Conservation (phyloP, 352 stramenopile genomes). For the Pythium guiyangense region DNA sequence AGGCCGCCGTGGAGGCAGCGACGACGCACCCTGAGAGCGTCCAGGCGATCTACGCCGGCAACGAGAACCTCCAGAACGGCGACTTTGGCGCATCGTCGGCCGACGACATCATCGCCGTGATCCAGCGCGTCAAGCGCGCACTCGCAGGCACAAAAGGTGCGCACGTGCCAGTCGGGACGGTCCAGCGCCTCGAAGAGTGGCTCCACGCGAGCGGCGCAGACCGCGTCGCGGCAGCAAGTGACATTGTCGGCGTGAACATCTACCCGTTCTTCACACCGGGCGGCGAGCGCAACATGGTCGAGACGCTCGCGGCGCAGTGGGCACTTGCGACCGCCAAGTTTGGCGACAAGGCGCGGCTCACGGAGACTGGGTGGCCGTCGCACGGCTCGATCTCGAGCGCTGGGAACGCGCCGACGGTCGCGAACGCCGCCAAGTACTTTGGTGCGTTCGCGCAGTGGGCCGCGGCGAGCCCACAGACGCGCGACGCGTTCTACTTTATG, state of each 20-base stretch:
- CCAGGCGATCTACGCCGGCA: constrained; percentile 61
- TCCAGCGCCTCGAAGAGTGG: constrained; percentile 39
- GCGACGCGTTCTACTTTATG: constrained; percentile 36
- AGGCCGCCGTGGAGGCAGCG: constrained; percentile 50
- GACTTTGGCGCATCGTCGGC: constrained; percentile 33
- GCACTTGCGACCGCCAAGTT: constrained; percentile 23
- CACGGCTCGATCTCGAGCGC: constrained; percentile 8
- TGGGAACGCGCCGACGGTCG: constrained; percentile 23
- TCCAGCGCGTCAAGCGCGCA: constrained; percentile 23
- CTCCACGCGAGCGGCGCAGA: constrained; percentile 18
- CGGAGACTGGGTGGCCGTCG: constrained; percentile 38
- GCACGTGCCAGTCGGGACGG: constrained; percentile 54
- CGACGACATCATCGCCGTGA: constrained; percentile 22
- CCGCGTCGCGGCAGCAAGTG: constrained; percentile 19
- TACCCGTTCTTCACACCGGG: constrained; percentile 41
- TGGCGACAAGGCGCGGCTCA: constrained; percentile 26
- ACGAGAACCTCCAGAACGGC: constrained; percentile 63
- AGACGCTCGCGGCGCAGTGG: constrained; percentile 30
- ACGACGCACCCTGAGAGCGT: constrained; percentile 26
- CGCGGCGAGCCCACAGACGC: constrained; percentile 12
- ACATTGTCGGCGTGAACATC: constrained; percentile 43
- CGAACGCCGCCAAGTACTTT: constrained; percentile 18
- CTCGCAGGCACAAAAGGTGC: constrained; percentile 52
- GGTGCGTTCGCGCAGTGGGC: constrained; percentile 23
- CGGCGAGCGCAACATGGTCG: constrained; percentile 17